Evolutionary conservation across 495 filamentous ascomycete genomes (phyloP), one percentile per base, ranked within the genome.

Genomic region (Podospora didyma): DNA sequence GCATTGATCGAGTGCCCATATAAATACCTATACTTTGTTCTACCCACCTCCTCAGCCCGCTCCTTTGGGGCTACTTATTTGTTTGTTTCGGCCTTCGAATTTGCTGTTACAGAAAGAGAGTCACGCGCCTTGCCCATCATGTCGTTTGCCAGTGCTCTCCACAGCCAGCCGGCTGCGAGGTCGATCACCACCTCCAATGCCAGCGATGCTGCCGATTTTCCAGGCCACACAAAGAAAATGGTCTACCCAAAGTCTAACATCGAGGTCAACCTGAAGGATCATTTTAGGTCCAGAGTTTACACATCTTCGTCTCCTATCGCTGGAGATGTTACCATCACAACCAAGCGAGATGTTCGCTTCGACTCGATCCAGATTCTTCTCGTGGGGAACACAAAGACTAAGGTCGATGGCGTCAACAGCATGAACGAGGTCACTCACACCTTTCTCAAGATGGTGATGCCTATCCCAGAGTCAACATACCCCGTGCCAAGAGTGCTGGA

Each of bases 361-460:
- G 89, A 96, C 58, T 76, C 85, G 21, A 69, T 97, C 49, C 82
- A 89, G 54, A 92, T 98, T 64, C 76, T 87, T 1, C 83, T 98
- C 45, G 82, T 93, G 63, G 94, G 94, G 72, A 76, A 57, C 7
- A 73, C 65, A 41, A 71, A 68, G 58, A 75, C 75, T 0, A 69
- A 62, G 37, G 60, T 79, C 26, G 73, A 80, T 19, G 66, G 70
- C 20, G 64, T 78, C 23, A 68, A 60, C 54, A 65, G 70, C 17
- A 74, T 76, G 20, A 75, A 69, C 21, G 69, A 71, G 10, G 72
- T 77, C 5, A 67, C 72, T 44, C 79, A 82, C 57, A 80, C 71
- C 19, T 97, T 97, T 63, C 77, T 98, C 46, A 89, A 88, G 68
- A 77, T 97, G 58, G 75, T 76, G 44, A 93, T 96, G 75, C 94